Base-by-base conservation (phyloP, 768 basidiomycete species). In the Pisolithus tinctorius region DNA sequence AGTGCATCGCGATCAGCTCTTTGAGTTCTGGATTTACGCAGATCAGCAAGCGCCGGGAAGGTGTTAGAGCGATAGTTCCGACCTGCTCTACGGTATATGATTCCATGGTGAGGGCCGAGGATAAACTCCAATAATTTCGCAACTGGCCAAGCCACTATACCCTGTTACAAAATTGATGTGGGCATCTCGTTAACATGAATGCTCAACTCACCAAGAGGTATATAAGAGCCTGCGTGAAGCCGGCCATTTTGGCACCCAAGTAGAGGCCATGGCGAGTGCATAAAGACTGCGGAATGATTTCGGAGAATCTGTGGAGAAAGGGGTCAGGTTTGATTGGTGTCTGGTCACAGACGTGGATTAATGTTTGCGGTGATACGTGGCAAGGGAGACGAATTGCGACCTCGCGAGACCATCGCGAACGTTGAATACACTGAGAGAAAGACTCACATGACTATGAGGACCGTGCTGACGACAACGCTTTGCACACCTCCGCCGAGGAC, bases 221-320 rank as follows among this genome's bases (percentile, higher is more conserved):
- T 3, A 93, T 86, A 34, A 94, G 68, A 31, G 77, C 57, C 37
- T 74, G 79, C 1, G 87, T 85, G 39, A 86, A 76, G 1, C 75
- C 74, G 0, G 86, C 91, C 85, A 90, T 88, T 61, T 88, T 88
- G 8, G 91, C 89, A 34, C 92, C 91, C 43, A 95, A 79, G 58
- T 86, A 88, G 4, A 94, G 77, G 20, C 93, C 93, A 72, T 92
- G 86, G 36, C 92, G 86, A 20, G 89, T 89, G 67, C 89, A 95
- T n/a, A 94, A 72, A 1, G 88, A 89, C 62, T 95, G 92, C 0
- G 92, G 92, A 55, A 94, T 93, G 56, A 94, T 90, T 70, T 94
- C 91, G 25, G 91, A 73, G 64, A 93, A 94, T 52, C 90, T 93
- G 59, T 36, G 50, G 38, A 40, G 45, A 37, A 49, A 47, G 26